Evolutionary conservation across 495 filamentous ascomycete species (phyloP), one percentile per base, ranked within the genome.

Genomic region (Hyaloscypha hepaticicola): DNA sequence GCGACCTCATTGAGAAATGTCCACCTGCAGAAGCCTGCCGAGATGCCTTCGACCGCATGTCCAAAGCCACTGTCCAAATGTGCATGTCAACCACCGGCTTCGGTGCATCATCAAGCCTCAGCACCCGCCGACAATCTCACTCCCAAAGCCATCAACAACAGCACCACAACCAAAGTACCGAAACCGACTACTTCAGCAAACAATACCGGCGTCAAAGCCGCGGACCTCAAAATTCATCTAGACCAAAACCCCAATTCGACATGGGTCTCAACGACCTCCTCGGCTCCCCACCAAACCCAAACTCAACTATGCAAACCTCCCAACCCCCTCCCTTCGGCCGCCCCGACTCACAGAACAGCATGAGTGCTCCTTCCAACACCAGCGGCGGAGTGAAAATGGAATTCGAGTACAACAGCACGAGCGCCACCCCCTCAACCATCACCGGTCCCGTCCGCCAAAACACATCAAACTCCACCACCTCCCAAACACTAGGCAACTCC

Each of bases 31-130:
- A 91, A 78, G 88, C 88, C 27, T 98, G 94, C 70, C 85, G 92
- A 2, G 94, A 97, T 74, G 93, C 94, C 14, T 97, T 98, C 75
- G 92, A 96, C 67, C 87, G 94, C 50, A 98, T 96, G 82, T 93
- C 90, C 69, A 96, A 91, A 76, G 94, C 93, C 31, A 97, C 93
- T 0, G 87, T 98, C 9, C 89, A 91, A 67, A 97, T 97, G 93
- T 90, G 87, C 64, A 82, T 91, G 65, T 88, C 88, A 0, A 93
- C 88, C 2, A 93, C 90, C 11, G 91, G 91, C 3, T 94, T 95
- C 70, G 88, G 88, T 12, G 83, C 83, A 27, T 57, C 69, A 12
- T 60, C 66, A n/a, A 48, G 45, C 21, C 62, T 63, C 16, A 63
- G 52, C 50, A 61, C 64, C 24, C 67, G 60, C 55, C 45, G 67